A percentile compares a stretch with the other conserved stretches of the same genome.
Evolutionary conservation across 2,329 filamentous ascomycete species (phyloP).

Genomic region (Microdochium nivale): DNA sequence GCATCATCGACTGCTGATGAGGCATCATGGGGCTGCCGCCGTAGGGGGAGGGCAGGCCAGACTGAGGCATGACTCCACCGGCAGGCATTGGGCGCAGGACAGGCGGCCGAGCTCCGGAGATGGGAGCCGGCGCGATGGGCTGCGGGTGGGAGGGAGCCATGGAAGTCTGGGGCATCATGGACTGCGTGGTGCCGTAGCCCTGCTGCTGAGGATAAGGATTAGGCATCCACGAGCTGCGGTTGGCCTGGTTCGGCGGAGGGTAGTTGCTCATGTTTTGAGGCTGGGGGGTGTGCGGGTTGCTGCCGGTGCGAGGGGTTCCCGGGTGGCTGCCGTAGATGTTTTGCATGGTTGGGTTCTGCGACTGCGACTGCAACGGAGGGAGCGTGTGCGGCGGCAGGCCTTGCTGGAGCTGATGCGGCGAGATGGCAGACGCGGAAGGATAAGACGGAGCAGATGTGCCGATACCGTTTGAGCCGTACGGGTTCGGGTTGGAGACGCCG

Average conservation of each 20-base stretch:
- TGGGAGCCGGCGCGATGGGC: slow-evolving; percentile 66
- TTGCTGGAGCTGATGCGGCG: slow-evolving; percentile 40
- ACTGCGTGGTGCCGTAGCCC: slow-evolving; percentile 45
- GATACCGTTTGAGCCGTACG: slow-evolving; percentile 47
- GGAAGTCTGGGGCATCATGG: slow-evolving; percentile 60
- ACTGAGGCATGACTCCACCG: slow-evolving; percentile 52
- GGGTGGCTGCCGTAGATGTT: slow-evolving; percentile 49
- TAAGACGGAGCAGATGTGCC: slow-evolving; percentile 42
- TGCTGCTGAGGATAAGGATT: slow-evolving; percentile 45
- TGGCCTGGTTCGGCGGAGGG: slow-evolving; percentile 36
- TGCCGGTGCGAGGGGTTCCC: slow-evolving; percentile 50
- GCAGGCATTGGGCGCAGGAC: slow-evolving; percentile 64
- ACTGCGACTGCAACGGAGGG: slow-evolving; percentile 42
- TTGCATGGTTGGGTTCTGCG: slow-evolving; percentile 38
- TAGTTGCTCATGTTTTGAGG: slow-evolving; percentile 45
- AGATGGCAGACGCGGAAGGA: slow-evolving; percentile 41
- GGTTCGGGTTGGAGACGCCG: slow-evolving; percentile 30
- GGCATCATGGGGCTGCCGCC: slow-evolving; percentile 48
- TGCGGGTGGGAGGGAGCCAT: slow-evolving; percentile 63
- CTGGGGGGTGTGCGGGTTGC: slow-evolving; percentile 47
- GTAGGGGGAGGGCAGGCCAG: slow-evolving; percentile 51
- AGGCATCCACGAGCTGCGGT: slow-evolving; percentile 43
- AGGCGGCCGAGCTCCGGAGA: slow-evolving; percentile 45
- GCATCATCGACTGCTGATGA: slow-evolving; percentile 42
- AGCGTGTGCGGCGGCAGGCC: slow-evolving; percentile 43